Base-by-base conservation (phyloP, 2,329 filamentous ascomycete genomes). In the Alternaria triticimaculans region DNA sequence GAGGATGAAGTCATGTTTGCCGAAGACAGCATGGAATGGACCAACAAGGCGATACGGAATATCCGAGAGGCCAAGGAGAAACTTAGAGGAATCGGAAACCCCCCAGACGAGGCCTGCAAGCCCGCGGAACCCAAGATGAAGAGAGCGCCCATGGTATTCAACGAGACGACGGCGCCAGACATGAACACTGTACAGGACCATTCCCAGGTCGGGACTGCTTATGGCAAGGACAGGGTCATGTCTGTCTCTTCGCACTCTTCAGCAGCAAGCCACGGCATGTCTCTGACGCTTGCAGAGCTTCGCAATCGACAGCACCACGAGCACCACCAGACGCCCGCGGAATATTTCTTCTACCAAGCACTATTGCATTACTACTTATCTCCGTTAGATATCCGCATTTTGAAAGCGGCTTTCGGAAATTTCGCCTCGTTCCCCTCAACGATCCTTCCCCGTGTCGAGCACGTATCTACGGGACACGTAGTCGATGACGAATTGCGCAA, bases 1-100 rank as follows among this genome's bases (percentile, higher is more conserved):
- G 93, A 97, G 78, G 96, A 99, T 76, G 93, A 97, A 80, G 83
- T 96, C 33, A 87, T 97, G 79, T 99, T 97, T 80, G 94, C 89
- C 7, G 93, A 97, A 73, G 94, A 97, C 66, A 91, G 90, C n/a
- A 72, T 77, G 28, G 93, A 95, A 70, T 98, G 94, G 94, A 93
- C 92, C 2, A 89, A 90, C 70, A 95, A 92, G 78, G 96, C 96
- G 4, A 88, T 97, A 61, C 86, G 87, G 58, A 86, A 89, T 28
- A 90, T 98, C 53, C 86, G 85, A 6, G 88, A 92, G 18, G 88
- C 91, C 0, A 96, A 93, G 79, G 92, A 96, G 66, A 94, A 90
- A 76, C 75, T 92, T 2, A 84, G 84, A 57, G 89, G 88, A 0
- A 89, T 92, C 64, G 89, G 89, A 1, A 88, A 91, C 69, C 88